Base-by-base conservation (phyloP, 1,139 yeast species). In the Groenewaldozyma sp. region DNA sequence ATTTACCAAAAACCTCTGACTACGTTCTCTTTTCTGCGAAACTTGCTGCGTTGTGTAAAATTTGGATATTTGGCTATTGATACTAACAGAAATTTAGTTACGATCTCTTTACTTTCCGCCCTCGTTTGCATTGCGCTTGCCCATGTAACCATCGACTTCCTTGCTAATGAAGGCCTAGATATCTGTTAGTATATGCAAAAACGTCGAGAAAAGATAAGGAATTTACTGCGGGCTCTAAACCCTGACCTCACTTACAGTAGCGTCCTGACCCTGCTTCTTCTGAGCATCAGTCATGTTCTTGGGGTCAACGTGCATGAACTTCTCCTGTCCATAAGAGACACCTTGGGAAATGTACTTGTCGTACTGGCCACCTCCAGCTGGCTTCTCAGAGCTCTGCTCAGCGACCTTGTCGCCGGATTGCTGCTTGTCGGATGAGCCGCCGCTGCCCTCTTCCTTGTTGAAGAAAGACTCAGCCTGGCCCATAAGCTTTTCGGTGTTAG, bases 1-100 rank as follows among this genome's bases (percentile, higher is more conserved):
- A 56, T 35, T 22, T 61, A 67, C 74, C 73, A 69, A 63, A 63
- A 49, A n/a, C n/a, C n/a, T n/a, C n/a, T n/a, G n/a, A n/a, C n/a
- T n/a, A n/a, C n/a, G n/a, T n/a, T n/a, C n/a, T n/a, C n/a, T n/a
- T n/a, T n/a, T n/a, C n/a, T n/a, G n/a, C n/a, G n/a, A n/a, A n/a
- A n/a, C n/a, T n/a, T n/a, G n/a, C n/a, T n/a, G n/a, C n/a, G n/a
- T n/a, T n/a, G n/a, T n/a, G n/a, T n/a, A n/a, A n/a, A n/a, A n/a
- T n/a, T n/a, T n/a, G n/a, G n/a, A n/a, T n/a, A n/a, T n/a, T n/a
- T n/a, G n/a, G n/a, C n/a, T n/a, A n/a, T n/a, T n/a, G n/a, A n/a
- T n/a, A n/a, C n/a, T n/a, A n/a, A n/a, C n/a, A n/a, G n/a, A n/a
- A n/a, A n/a, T n/a, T n/a, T n/a, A n/a, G n/a, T n/a, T n/a, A n/a